Evolutionary conservation across 495 filamentous ascomycete genomes (phyloP), one percentile per base, ranked within the genome.

Genomic region (Friedmanniomyces simplex): DNA sequence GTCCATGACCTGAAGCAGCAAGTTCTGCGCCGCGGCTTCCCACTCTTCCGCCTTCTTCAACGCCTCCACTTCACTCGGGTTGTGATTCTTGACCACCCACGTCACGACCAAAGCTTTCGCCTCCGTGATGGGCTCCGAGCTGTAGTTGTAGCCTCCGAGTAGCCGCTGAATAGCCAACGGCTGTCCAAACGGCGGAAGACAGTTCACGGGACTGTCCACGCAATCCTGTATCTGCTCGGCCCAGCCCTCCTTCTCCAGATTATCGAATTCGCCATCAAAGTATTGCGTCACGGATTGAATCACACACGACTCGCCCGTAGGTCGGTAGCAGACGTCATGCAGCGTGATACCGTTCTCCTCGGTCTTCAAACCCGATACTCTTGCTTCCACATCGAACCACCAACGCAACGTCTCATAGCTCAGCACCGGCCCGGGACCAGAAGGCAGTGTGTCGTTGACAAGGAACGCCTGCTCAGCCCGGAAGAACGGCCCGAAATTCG

Each of bases 401-500:
- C 93, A 98, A 6, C 72, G 72, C 14, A 98, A 74, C 0, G 87
- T 96, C 4, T 96, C 86, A 58, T 91, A 93, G 68, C 82, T 86
- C 52, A 98, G 68, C 16, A 96, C 86, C 2, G 88, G 88, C 1
- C 85, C 84, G 21, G 80, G 78, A 0, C 79, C 83, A 8, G 73
- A 73, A 8, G 75, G 60, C 11, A 77, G 68, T 7, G 82, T 89
- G 63, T 96, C 89, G 62, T 97, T 98, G 55, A 97, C 87, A 36
- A 98, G 68, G 68, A 97, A 97, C 1, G 84, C 82, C 71, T 97
- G 91, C 68, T 98, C 87, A 2, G 91, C 85, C 16, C 93, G 88
- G 68, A 87, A 97, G 68, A 98, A 98, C 1, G 94, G 88, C 0
- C 91, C 94, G 67, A 98, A 98, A 55, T 87, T 89, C n/a, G 81